Percentiles rank a stretch among this genome's conserved stretches.
Evolutionary conservation across 2,329 filamentous ascomycete genomes (phyloP).

Genomic region (Stylonectria norvegica): DNA sequence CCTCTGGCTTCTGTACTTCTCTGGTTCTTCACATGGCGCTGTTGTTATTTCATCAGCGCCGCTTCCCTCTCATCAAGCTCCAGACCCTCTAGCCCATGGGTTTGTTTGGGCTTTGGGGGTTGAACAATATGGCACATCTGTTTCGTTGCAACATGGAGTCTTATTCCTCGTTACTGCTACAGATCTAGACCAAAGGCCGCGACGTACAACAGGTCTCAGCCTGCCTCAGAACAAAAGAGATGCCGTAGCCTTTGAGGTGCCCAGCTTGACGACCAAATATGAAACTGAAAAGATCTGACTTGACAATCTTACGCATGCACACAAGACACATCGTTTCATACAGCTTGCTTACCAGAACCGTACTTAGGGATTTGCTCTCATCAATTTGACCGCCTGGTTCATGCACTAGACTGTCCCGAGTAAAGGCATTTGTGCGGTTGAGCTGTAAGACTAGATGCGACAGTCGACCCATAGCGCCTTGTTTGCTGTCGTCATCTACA

Average conservation of each 20-base stretch:
- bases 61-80: constrained; percentile 9
- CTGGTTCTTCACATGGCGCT: constrained; percentile 10
- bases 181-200: constrained; percentile 58
- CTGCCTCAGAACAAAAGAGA: constrained; percentile 14
- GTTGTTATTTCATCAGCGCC: constrained; percentile 13
- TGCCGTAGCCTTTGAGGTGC: constrained; percentile 49
- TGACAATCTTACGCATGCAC: too few relatives aligned
- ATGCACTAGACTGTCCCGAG: too few relatives aligned
- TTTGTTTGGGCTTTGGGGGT: constrained; percentile 13
- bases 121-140: constrained; percentile 13
- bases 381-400: neutral
- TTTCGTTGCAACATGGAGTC: constrained; percentile 52
- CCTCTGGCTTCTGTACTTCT: constrained; percentile 41
- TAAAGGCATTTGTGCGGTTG: too few relatives aligned
- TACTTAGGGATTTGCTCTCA: constrained; percentile 3
- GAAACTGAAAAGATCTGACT: constrained; percentile 80
- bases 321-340: too few relatives aligned
- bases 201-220: constrained; percentile 41
- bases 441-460: too few relatives aligned
- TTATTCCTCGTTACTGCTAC: constrained; percentile 41
- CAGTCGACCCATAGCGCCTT: too few relatives aligned
- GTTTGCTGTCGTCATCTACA: too few relatives aligned
- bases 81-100: constrained; percentile 12
- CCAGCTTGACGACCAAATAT: constrained; percentile 47
- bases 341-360: too few relatives aligned